Base-by-base conservation (phyloP, 495 filamentous ascomycete genomes). In the Podospora comata region DNA sequence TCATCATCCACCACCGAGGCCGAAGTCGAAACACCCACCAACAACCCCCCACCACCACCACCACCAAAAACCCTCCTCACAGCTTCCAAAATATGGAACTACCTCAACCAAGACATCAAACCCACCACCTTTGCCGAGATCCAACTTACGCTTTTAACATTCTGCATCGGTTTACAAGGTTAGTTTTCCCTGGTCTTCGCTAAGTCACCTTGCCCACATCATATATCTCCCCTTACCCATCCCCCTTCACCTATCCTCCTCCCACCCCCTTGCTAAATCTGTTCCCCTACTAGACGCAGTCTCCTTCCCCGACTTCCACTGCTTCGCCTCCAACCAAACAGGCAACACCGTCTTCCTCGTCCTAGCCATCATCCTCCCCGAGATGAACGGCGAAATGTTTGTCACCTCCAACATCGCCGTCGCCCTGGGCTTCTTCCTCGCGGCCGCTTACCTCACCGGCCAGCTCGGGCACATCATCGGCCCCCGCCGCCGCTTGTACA, bases 321-420 rank as follows among this genome's bases (percentile, higher is more conserved):
- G 86, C 70, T 89, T 90, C 71, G 85, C 87, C 39, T 88, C 85
- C 39, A 89, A 89, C 76, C 86, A 90, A 71, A 89, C 87, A 0
- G 87, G 87, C 70, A 90, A 89, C 77, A 86, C 86, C 16, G 82
- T 90, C 58, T 83, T 84, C 70, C 77, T 84, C 15, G 74, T 88
- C 57, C 79, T 88, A 20, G 86, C 85, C 39, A 77, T 86, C 59
- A 80, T 80, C 54, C 70, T 85, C 32, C 83, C 85, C 16, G 75
- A 82, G 23, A 73, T 84, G 20, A 80, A 81, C 63, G 79, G 79
- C 57, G 75, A 81, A 32, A 77, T 80, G 74, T 85, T 85, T 72
- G 68, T 76, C 64, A 79, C 84, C 56, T 65, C 79, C 62, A 87
- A 87, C 71, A 86, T 87, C 64, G 85, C 77, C 39, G 67, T 80